Percentiles rank a stretch among this genome's conserved stretches.
These are phyloP conservation scores for Daldinia eschscholtzii DNA, from an alignment of 2,329 filamentous ascomycete genomes.

Conservation along the genomic window DNA sequence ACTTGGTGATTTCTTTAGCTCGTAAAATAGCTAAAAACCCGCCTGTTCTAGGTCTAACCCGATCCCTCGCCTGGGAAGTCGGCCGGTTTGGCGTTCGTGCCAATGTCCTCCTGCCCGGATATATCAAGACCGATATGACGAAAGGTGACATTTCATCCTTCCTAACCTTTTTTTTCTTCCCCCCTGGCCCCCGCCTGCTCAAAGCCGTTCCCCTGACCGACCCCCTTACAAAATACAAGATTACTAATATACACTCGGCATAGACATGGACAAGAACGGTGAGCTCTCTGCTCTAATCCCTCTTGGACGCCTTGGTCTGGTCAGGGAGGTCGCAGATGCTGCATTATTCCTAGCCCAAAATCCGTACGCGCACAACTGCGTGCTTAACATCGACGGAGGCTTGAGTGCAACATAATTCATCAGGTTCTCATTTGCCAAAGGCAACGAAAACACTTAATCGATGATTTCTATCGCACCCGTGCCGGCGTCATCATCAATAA, in stretches of 20 bases:
- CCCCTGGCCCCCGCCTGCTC: conserved; percentile 30
- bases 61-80: conserved; percentile 73
- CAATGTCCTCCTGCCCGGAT: conserved; percentile 86
- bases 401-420: conserved; percentile 73
- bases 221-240: conserved; percentile 39
- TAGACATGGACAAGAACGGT: conserved; percentile 49
- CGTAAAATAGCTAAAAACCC: conserved; percentile 32
- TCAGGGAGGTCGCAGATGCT: conserved; percentile 83
- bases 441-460: conserved; percentile 58
- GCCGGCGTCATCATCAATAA: conserved; percentile 63
- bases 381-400: conserved; percentile 88
- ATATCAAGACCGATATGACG: conserved; percentile 86
- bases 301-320: conserved; percentile 72
- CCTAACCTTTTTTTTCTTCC: conserved; percentile 25
- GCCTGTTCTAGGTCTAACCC: conserved; percentile 70
- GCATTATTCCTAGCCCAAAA: conserved; percentile 82
- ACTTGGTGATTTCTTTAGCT: conserved; percentile 33
- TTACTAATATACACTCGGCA: conserved; percentile 56
- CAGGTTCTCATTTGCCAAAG: conserved; percentile 36
- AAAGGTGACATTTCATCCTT: conserved; percentile 63
- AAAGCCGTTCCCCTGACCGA: conserved; percentile 18
- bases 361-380: conserved; percentile 86
- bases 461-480: conserved; percentile 76
- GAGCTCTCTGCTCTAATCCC: conserved; percentile 68
- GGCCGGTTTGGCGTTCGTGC: conserved; percentile 74